Percentiles rank a stretch among this genome's conserved stretches.
Conservation (phyloP, 148 eudicot species). For the Rhododendron griersonianum region DNA sequence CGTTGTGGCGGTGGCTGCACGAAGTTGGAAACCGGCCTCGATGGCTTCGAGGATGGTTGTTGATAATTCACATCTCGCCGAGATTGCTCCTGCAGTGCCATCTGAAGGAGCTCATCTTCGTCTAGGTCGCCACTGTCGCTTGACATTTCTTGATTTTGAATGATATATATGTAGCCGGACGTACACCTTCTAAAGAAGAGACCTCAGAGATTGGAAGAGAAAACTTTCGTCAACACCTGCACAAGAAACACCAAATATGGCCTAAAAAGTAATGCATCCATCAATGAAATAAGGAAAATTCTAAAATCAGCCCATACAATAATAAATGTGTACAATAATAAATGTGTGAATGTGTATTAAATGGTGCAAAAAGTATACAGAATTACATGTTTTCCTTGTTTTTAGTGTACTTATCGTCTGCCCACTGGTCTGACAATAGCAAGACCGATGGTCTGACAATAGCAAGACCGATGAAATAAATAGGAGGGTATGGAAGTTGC, state of each 20-base stretch:
- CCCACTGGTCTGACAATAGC: too few relatives aligned
- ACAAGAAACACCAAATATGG: neutral
- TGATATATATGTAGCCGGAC: neutral
- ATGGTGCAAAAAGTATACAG: too few relatives aligned
- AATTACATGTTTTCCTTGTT: too few relatives aligned
- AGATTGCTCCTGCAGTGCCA: slow-evolving; percentile 83
- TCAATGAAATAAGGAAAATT: too few relatives aligned
- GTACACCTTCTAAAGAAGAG: neutral
- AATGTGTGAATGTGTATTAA: too few relatives aligned
- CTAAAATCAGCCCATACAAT: too few relatives aligned
- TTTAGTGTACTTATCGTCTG: too few relatives aligned
- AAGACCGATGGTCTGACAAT: too few relatives aligned
- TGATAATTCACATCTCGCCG: slow-evolving; percentile 59
- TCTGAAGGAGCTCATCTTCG: slow-evolving; percentile 96
- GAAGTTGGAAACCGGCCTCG: slow-evolving; percentile 66
- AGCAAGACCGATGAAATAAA: too few relatives aligned
- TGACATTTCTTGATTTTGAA: slow-evolving; percentile 35
- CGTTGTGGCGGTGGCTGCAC: slow-evolving; percentile 57
- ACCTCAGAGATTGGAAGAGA: neutral
- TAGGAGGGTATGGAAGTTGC: too few relatives aligned
- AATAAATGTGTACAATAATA: too few relatives aligned
- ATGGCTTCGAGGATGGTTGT: slow-evolving; percentile 8
- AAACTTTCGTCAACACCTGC: neutral
- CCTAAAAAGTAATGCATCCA: neutral
- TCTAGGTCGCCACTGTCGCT: slow-evolving; percentile 53